Evolutionary conservation across 1,284 basidiomycete genomes (phyloP), one percentile per base, ranked within the genome.

Genomic region (Boletus mariae): DNA sequence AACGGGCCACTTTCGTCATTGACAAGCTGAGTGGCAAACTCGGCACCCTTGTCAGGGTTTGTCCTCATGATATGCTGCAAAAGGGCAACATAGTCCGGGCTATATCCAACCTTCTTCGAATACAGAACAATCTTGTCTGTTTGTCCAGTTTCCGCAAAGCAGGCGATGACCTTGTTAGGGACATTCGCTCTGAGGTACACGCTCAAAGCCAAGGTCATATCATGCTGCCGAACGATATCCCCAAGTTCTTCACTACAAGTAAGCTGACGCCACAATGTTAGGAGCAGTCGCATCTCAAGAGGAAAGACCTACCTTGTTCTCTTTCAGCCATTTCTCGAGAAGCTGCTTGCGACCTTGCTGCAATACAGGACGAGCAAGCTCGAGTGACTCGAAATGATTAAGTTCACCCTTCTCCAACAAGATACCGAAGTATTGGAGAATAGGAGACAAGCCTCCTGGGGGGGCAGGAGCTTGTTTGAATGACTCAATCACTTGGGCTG

Each of bases 321-420:
- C 97, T 76, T 99, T 99, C 60, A 99, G 77, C 97, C 97, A 99
- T 70, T 99, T 99, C 77, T 99, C 97, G 26, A 99, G 80, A 44
- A 99, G 78, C 67, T 98, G 94, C 76, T 99, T 99, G 67, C 95
- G 86, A 51, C 94, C 94, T 76, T 99, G 97, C 63, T 93, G 88
- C 47, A 99, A 78, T 12, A 99, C 97, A 23, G 97, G 97, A 49
- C 94, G 86, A 0, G 97, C 96, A 42, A 99, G 85, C 72, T 99
- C 97, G 44, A 99, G 76, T 34, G 94, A 97, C 73, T 99, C 97
- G 35, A 90, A 83, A 71, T 96, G 94, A 77, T 99, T 99, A 55
- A 99, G 83, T 73, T 98, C 92, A 37, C 96, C 96, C 73, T 95
- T 97, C 78, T 99, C 97, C 49, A 99, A 80, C 28, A 99, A 76